These are phyloP conservation scores for Fusarium sp. DNA, from an alignment of 2,329 filamentous ascomycete genomes.

Conservation along the genomic window DNA sequence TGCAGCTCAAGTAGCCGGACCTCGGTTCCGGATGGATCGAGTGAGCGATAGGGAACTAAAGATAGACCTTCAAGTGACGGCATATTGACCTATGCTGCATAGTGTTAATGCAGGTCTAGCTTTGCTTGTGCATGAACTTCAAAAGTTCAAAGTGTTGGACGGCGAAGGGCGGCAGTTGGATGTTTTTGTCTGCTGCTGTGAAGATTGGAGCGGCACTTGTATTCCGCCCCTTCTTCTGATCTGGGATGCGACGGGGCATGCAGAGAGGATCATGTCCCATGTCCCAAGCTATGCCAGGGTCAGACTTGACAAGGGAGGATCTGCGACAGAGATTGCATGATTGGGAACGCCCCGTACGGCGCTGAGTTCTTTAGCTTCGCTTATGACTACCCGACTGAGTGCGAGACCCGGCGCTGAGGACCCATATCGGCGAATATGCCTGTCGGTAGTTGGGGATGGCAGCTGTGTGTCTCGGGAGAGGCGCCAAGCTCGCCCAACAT, in stretches of 20 bases:
- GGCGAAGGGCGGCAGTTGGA: background rate
- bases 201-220: background rate
- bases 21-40: conserved; percentile 25
- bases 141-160: background rate
- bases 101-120: conserved; percentile 4
- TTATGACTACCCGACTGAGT: background rate
- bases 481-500: background rate
- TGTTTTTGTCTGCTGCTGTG: background rate
- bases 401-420: background rate
- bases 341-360: background rate
- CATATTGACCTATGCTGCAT: conserved; percentile 26
- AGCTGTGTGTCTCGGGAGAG: background rate
- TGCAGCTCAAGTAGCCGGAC: conserved; percentile 39
- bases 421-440: background rate
- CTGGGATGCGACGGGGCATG: background rate
- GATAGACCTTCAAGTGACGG: conserved; percentile 31
- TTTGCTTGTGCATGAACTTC: background rate
- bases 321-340: background rate
- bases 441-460: background rate
- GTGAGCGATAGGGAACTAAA: conserved; percentile 36
- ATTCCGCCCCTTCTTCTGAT: background rate
- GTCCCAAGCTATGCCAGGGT: background rate
- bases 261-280: background rate
- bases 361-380: background rate
- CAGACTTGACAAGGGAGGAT: background rate